Conservation (phyloP, 352 stramenopile species). For the Phytophthora vignae region DNA sequence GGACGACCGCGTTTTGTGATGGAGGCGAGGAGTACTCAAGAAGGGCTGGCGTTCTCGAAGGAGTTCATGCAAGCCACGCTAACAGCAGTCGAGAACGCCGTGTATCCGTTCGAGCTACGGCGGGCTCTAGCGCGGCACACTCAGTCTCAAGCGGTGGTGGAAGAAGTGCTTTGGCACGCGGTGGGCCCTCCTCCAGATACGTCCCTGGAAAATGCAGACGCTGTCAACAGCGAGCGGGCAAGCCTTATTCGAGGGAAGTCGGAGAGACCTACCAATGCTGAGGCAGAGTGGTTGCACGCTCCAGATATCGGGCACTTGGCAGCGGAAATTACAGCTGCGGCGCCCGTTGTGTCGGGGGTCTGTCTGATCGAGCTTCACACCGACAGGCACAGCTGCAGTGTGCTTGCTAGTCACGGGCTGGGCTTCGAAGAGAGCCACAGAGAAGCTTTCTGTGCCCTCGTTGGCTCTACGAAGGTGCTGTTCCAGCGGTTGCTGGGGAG, state of each 20-base stretch:
- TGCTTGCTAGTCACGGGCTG: slow-evolving; percentile 34
- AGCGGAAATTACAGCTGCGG: slow-evolving; percentile 35
- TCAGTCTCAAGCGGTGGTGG: slow-evolving; percentile 36
- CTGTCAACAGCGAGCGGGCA: background rate
- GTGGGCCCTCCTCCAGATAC: slow-evolving; percentile 31
- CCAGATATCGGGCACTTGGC: slow-evolving; percentile 46
- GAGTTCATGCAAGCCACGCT: slow-evolving; percentile 62
- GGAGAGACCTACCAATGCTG: slow-evolving; percentile 20
- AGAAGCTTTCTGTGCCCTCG: slow-evolving; percentile 21
- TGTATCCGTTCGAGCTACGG: slow-evolving; percentile 71
- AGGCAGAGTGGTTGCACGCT: slow-evolving; percentile 45
- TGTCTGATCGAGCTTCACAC: slow-evolving; percentile 60
- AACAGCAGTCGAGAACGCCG: slow-evolving; percentile 71
- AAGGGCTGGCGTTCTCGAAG: slow-evolving; percentile 54
- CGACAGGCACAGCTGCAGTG: slow-evolving; percentile 47
- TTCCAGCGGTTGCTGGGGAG: slow-evolving; percentile 55
- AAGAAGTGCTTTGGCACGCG: slow-evolving; percentile 48
- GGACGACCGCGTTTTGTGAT: slow-evolving; percentile 65
- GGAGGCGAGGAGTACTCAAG: slow-evolving; percentile 57
- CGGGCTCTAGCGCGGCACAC: slow-evolving; percentile 40
- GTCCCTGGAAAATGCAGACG: slow-evolving; percentile 16
- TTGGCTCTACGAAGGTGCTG: slow-evolving; percentile 25
- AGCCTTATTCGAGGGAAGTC: slow-evolving; percentile 8
- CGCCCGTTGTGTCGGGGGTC: slow-evolving; percentile 41
- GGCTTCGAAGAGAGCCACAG: slow-evolving; percentile 14